Percentiles rank a stretch among this genome's conserved stretches.
Evolutionary conservation across 768 basidiomycete genomes (phyloP).

Genomic region (Asterophora parasitica): DNA sequence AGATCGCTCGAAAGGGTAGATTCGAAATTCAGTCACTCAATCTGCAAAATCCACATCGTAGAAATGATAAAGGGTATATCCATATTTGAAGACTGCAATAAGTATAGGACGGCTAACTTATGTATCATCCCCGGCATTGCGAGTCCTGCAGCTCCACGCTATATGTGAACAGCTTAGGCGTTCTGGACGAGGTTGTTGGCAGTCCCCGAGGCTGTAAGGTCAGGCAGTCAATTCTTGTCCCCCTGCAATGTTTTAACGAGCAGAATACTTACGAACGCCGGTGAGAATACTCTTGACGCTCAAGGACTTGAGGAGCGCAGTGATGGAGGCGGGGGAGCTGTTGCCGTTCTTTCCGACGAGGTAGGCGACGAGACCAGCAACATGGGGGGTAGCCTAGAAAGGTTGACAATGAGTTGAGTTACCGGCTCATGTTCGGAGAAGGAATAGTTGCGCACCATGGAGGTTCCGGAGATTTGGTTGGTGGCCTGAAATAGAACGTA

Average conservation of each 20-base stretch:
- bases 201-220: constrained; percentile 19
- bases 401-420: background rate
- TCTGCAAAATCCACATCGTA: too few species aligned
- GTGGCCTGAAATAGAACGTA: background rate
- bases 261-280: constrained; percentile 24
- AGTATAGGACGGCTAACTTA: too few species aligned
- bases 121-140: too few species aligned
- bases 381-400: background rate
- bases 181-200: constrained; percentile 26
- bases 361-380: background rate
- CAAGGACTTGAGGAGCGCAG: constrained; percentile 21
- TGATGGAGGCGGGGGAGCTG: constrained; percentile 25
- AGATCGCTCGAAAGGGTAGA: too few species aligned
- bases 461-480: constrained; percentile 8
- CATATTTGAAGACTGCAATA: too few species aligned
- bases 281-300: constrained; percentile 24
- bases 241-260: too few species aligned
- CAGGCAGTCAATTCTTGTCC: too few species aligned
- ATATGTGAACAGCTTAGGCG: background rate
- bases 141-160: too few species aligned
- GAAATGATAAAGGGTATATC: too few species aligned
- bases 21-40: too few species aligned
- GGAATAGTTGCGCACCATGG: constrained; percentile 6
- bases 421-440: too few species aligned
- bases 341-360: background rate